Conservation (phyloP, 371 early-diverging fungal species). For the Mucor sp. region DNA sequence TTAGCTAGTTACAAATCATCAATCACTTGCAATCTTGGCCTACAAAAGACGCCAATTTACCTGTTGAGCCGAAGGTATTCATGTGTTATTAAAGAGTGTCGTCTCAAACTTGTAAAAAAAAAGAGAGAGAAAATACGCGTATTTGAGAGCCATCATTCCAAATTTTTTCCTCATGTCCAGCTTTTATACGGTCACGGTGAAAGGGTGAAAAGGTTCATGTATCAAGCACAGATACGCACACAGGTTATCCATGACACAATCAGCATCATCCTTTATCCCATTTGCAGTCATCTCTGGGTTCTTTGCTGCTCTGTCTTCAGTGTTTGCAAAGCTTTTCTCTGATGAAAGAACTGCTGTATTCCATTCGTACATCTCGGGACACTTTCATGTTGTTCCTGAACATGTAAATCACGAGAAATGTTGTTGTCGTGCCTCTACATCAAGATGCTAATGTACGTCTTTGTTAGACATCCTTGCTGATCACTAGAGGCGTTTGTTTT, state of each 20-base stretch:
- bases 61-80: slow-evolving; percentile 10
- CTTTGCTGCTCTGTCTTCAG: slow-evolving; percentile 75
- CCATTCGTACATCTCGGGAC: slow-evolving; percentile 14
- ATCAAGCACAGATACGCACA: neutral
- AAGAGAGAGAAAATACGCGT: neutral
- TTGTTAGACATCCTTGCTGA: slow-evolving; percentile 38
- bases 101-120: neutral
- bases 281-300: slow-evolving; percentile 64
- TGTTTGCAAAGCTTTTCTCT: slow-evolving; percentile 76
- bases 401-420: slow-evolving; percentile 15
- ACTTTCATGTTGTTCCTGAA: slow-evolving; percentile 16
- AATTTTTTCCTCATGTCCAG: neutral
- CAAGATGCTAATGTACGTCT: neutral
- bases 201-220: neutral
- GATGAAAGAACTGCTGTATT: slow-evolving; percentile 53
- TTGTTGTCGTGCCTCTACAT: neutral
- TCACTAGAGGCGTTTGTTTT: slow-evolving; percentile 57
- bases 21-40: neutral
- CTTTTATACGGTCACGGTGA: neutral
- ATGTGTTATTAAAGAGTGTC: neutral
- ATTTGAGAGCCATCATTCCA: neutral
- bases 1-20: slow-evolving; percentile 9
- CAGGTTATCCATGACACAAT: neutral
- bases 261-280: slow-evolving; percentile 33
- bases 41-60: neutral